Base-by-base conservation (phyloP, 805 yeast species). In the Pichia kluyveri region DNA sequence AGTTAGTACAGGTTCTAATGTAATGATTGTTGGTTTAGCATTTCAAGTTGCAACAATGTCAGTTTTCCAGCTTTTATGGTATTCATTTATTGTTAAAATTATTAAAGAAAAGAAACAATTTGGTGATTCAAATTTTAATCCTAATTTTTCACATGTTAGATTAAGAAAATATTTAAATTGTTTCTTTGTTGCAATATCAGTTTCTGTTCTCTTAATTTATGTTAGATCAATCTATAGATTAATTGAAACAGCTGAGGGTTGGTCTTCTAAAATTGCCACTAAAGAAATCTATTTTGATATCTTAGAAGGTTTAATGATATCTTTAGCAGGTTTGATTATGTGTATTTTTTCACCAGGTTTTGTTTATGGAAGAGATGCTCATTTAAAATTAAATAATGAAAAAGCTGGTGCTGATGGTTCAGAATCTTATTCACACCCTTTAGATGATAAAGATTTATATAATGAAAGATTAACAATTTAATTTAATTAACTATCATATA, bases 11-110 rank as follows among this genome's bases (percentile, higher is more conserved):
- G 45, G 56, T 30, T 4, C 9, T 6, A 69, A 78, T 60, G 60
- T 82, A 39, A 84, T 87, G 82, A 73, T 84, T 44, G 89, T 75
- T 0, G 96, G 96, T 9, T 69, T 87, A 42, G 82, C 80, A 0
- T 69, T 83, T 56, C 96, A 87, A 65, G 87, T 84, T 3, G 61
- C 73, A 3, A 71, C 84, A 7, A 82, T 88, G 83, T 54, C 75
- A 1, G 47, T 79, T 2, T 87, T 83, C 60, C 57, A 80, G 32
- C 27, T 62, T 5, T 60, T 83, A 9, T 71, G 74, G 65, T 54
- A 61, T 32, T 69, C 69, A 45, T 77, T 82, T 59, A 52, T 72
- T 18, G 65, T 61, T 58, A 62, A 65, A 32, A 62, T 76, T 23
- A 69, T 61, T 28, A 55, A 55, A 18, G 54, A 47, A 8, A 41